Evolutionary conservation across 2,329 filamentous ascomycete genomes (phyloP).

Genomic region (Arthrobotrys sphaeroides): DNA sequence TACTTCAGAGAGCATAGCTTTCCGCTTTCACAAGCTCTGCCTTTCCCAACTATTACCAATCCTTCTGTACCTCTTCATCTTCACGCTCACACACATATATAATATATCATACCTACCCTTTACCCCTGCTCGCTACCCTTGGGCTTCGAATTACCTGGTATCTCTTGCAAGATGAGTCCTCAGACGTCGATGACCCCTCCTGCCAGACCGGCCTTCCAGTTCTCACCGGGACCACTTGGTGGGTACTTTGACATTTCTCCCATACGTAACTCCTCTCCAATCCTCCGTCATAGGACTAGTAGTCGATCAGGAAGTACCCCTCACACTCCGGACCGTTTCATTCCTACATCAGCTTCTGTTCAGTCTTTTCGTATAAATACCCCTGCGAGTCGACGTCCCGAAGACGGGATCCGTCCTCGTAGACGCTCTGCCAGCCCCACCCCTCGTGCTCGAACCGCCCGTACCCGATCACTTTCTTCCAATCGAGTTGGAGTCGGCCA

Average conservation of each 20-base stretch:
- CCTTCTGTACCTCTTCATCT: constrained; percentile 28
- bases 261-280: constrained; percentile 3
- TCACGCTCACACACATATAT: background rate
- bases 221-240: background rate
- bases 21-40: constrained; percentile 1
- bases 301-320: constrained; percentile 47
- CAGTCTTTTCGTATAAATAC: constrained; percentile 57
- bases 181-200: constrained; percentile 38
- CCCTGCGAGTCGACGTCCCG: constrained; percentile 54
- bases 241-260: constrained; percentile 28
- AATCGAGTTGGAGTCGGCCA: constrained; percentile 23
- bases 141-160: background rate
- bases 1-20: background rate
- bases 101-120: background rate
- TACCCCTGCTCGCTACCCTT: background rate
- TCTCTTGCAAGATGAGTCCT: constrained; percentile 9
- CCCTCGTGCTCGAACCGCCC: constrained; percentile 51
- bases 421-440: constrained; percentile 52
- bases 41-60: constrained; percentile 39
- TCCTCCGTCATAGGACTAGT: constrained; percentile 33
- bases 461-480: constrained; percentile 37
- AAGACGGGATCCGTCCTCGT: constrained; percentile 55
- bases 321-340: constrained; percentile 56
- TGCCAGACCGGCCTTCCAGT: background rate
- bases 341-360: constrained; percentile 56